A percentile compares a stretch with the other conserved stretches of the same genome.
Evolutionary conservation across 2,329 filamentous ascomycete species (phyloP).

Genomic region (Myriosclerotinia duriaeana): DNA sequence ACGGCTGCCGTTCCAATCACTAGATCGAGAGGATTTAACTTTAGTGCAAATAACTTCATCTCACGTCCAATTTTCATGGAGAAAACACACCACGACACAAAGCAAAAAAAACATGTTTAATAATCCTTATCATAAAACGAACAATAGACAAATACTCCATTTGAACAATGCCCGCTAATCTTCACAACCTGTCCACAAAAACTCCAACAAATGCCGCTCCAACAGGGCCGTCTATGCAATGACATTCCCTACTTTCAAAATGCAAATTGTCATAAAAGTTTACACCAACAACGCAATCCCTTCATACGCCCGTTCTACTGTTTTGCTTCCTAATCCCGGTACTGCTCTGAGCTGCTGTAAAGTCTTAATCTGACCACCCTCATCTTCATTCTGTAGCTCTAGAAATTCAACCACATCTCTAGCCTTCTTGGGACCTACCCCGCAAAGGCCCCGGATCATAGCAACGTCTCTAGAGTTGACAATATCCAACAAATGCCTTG

Average conservation of each 20-base stretch:
- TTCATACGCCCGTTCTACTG: conserved; percentile 54
- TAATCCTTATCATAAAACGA: conserved; percentile 5
- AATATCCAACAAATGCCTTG: conserved; percentile 63
- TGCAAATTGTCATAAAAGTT: conserved; percentile 18
- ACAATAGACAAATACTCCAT: conserved; percentile 20
- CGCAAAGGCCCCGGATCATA: conserved; percentile 65
- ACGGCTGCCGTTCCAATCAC: background rate
- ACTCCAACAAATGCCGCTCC: conserved; percentile 23
- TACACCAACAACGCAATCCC: conserved; percentile 37
- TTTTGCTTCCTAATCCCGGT: conserved; percentile 57
- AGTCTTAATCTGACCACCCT: conserved; percentile 47
- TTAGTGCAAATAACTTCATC: background rate
- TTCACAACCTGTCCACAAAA: conserved; percentile 18
- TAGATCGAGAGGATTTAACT: conserved; percentile 11
- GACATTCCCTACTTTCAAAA: conserved; percentile 16
- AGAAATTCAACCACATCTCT: conserved; percentile 58
- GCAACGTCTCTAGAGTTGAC: conserved; percentile 70
- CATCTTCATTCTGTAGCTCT: conserved; percentile 47
- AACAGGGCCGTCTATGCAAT: conserved; percentile 25
- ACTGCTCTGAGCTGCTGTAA: conserved; percentile 54
- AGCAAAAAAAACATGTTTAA: background rate
- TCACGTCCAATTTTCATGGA: background rate
- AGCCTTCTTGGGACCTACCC: conserved; percentile 72
- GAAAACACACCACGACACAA: background rate
- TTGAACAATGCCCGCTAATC: conserved; percentile 16